phyloP scores from a whole-genome alignment of 1,284 basidiomycete genomes.

The Ceratorhiza oryzae-sativae region DNA sequence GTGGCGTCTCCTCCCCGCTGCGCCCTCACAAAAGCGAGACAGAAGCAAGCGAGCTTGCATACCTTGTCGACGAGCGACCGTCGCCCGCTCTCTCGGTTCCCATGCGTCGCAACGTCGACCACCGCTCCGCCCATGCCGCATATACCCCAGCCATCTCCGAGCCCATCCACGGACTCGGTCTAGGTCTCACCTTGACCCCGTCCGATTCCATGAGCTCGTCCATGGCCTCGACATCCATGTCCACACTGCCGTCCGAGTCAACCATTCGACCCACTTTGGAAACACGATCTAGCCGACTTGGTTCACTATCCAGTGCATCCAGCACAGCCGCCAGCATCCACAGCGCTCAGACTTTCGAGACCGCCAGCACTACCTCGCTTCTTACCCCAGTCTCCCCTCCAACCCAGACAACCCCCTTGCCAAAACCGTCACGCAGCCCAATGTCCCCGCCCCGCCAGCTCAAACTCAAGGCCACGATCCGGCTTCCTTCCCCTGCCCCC shows the following conservation, averaged over 20 bases:
- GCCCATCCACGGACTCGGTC: neutral
- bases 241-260: constrained; percentile 11
- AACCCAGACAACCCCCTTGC: neutral
- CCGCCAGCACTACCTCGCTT: constrained; percentile 19
- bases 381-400: constrained; percentile 26
- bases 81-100: constrained; percentile 10
- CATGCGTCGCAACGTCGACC: constrained; percentile 29
- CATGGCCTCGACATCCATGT: constrained; percentile 13
- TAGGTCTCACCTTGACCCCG: constrained; percentile 2
- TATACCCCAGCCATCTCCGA: neutral
- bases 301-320: constrained; percentile 19
- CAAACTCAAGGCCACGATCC: neutral
- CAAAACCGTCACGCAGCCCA: neutral
- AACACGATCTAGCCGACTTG: constrained; percentile 16
- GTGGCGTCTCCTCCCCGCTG: constrained; percentile 9
- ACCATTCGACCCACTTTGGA: constrained; percentile 5
- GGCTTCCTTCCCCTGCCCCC: neutral
- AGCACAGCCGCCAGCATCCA: neutral
- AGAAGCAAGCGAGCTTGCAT: constrained; percentile 6
- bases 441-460: constrained; percentile 11
- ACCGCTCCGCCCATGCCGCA: neutral
- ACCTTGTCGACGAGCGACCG: neutral
- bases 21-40: neutral
- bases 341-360: constrained; percentile 6
- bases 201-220: constrained; percentile 13